Base-by-base conservation (phyloP, 2,329 filamentous ascomycete species). In the Hypoxylon sp. region DNA sequence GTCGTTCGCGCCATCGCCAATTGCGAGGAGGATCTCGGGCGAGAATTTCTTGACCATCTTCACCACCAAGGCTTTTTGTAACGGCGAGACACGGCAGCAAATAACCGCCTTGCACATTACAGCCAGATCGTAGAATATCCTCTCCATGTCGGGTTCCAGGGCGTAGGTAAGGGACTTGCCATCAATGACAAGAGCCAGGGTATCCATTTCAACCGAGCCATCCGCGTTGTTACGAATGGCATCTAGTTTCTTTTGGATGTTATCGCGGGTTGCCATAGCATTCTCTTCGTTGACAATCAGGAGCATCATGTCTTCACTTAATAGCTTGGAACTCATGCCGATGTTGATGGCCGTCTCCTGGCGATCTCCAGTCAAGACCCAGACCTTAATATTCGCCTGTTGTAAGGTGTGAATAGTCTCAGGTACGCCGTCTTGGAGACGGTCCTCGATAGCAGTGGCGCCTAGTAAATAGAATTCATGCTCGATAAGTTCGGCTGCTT, bases 341-440 rank as follows among this genome's bases (percentile, higher is more conserved):
- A 99, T 99, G 80, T 99, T 99, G 87, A 99, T 99, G 63, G 96
- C 96, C 29, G 96, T 99, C 81, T 99, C 96, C 81, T 99, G 97
- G 75, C 96, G 90, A 84, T 99, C 96, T 75, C 96, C 96, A 42
- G 96, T 99, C 80, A 99, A 82, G 19, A 99, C 96, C 96, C 96
- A 99, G 61, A 99, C 91, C 82, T 99, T 99, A 85, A 99, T 98
- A 58, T 94, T 95, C 24, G 97, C 96, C 71, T 94, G 93, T 80
- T 99, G 97, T 29, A 99, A 85, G 0, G 96, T 99, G 79, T 98
- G 94, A 65, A 99, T 99, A 0, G 96, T 99, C 80, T 99, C 96
- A 1, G 96, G 96, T 14, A 99, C 96, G 59, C 97, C 96, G 74
- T 99, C 97, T 80, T 99, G 96, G 33, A 99, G 87, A 70, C 93